Evolutionary conservation across 352 stramenopile genomes (phyloP), one percentile per base, ranked within the genome.

Genomic region (Pythium brachiatum): DNA sequence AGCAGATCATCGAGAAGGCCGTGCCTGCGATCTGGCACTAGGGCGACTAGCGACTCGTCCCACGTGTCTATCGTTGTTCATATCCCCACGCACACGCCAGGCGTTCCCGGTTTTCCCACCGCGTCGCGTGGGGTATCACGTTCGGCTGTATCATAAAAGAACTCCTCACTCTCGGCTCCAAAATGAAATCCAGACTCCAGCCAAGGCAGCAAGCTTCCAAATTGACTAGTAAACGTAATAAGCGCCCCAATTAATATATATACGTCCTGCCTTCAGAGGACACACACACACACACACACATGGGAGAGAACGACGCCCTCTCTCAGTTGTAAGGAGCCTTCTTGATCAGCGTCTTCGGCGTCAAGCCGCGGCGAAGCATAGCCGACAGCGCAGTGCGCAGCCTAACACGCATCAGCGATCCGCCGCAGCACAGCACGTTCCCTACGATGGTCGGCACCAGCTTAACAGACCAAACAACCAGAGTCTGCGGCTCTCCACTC

Each of bases 21-120:
- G 83, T 92, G 67, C 81, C 83, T 31, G 74, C 79, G 41, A 92
- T 92, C 64, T 92, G 83, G 83, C 79, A 90, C 71, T 92, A 57
- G 73, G 41, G n/a, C n/a, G n/a, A n/a, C n/a, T 60, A 29, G 13
- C 20, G 23, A 25, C n/a, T 29, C 5, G 16, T 46, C 46, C n/a
- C 25, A 36, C 25, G 23, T 23, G 23, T 21, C 4, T 23, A 21
- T 53, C 23, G 46, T 31, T 53, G 46, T 53, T 20, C 23, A 53
- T 53, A 53, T 6, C 18, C 25, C 13, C 9, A 57, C 8, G 27
- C 51, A 38, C 15, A 11, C 41, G 41, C 41, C 18, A 26, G n/a
- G 20, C 41, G 5, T 21, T 21, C 13, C 16, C 4, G 38, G 38
- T 5, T 23, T 48, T 27, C 41, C 41, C 29, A 48, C 16, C 25